Evolutionary conservation across 2,329 filamentous ascomycete species (phyloP), one percentile per base, ranked within the genome.

Genomic region (Colletotrichum sp.): DNA sequence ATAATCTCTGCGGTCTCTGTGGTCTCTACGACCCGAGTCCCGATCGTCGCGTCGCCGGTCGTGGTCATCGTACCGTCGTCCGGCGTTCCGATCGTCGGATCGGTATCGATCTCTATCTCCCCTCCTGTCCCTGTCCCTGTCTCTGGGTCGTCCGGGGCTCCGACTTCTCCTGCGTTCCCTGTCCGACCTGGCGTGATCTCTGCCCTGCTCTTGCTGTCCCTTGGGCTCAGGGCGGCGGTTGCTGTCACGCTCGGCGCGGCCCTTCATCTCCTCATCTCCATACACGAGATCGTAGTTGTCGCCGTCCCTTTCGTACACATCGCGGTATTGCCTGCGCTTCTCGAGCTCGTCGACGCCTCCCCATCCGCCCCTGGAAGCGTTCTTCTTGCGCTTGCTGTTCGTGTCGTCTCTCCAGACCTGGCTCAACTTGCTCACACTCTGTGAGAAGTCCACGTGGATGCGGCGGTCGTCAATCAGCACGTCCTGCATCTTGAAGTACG

Each of bases 401-500:
- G 96, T 95, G 57, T 93, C 93, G 76, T 92, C 94, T 77, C 97
- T 91, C 97, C 97, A 99, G 18, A 93, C 93, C 77, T 98, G 95
- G 61, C 95, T 97, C 9, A 99, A 87, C 82, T 95, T 96, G 77
- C 93, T 91, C 77, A 96, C 97, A 83, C 95, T 98, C 86, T 99
- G 97, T 13, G 96, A 98, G 85, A 99, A 99, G 86, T 99, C 97
- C 72, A 99, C 97, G 82, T 99, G 97, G 78, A 99, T 99, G 57
- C 97, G 93, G 78, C 98, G 95, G 81, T 99, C 97, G 81, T 99
- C 97, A 78, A 99, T 99, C 71, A 99, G 87, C 3, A 99, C 96
- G 3, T 94, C 95, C 84, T 99, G 96, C 97, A 99, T 99, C 86
- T 99, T 99, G 87, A 98, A 97, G 82, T 98, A 99, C 4, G 97